Percentiles rank a stretch among this genome's conserved stretches.
phyloP scores from a whole-genome alignment of 108 stramenopile genomes.

The Nitzschia sp. region DNA sequence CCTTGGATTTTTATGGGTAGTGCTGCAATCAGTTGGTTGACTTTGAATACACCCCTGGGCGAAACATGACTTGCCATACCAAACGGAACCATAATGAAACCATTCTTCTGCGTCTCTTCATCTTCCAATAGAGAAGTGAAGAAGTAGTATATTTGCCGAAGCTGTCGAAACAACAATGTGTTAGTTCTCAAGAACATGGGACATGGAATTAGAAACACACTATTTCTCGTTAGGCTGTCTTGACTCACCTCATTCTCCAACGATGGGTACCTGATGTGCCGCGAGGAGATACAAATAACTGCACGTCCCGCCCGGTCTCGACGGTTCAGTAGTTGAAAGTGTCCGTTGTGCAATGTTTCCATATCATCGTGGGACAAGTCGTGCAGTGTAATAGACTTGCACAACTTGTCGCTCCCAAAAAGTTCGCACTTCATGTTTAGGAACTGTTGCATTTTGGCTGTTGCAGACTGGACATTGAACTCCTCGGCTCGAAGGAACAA shows the following conservation, averaged over 20 bases:
- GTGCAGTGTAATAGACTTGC: constrained; percentile 2
- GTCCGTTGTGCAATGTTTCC: constrained; percentile 6
- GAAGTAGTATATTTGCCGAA: constrained; percentile 1
- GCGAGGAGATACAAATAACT: neutral
- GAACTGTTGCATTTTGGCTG: neutral
- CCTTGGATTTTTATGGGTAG: constrained; percentile 1
- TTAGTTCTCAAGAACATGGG: neutral
- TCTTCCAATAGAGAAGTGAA: neutral
- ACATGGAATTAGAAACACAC: neutral
- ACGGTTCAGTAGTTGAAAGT: constrained; percentile 1
- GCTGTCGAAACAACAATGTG: neutral
- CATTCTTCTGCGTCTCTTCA: constrained; percentile 15
- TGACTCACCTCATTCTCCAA: constrained; percentile 10
- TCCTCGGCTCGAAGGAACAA: constrained; percentile 16
- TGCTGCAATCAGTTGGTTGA: neutral
- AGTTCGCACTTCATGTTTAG: constrained; percentile 15
- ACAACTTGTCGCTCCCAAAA: constrained; percentile 20
- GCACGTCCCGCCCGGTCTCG: constrained; percentile 8
- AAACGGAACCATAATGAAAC: constrained; percentile 1
- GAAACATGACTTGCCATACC: neutral
- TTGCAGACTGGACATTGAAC: constrained; percentile 13
- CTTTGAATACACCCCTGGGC: neutral
- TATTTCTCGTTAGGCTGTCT: too few relatives aligned
- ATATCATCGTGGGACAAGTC: constrained; percentile 21
- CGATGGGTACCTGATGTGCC: neutral